phyloP scores from a whole-genome alignment of 1,284 basidiomycete species.

The Wolfiporia cocos region DNA sequence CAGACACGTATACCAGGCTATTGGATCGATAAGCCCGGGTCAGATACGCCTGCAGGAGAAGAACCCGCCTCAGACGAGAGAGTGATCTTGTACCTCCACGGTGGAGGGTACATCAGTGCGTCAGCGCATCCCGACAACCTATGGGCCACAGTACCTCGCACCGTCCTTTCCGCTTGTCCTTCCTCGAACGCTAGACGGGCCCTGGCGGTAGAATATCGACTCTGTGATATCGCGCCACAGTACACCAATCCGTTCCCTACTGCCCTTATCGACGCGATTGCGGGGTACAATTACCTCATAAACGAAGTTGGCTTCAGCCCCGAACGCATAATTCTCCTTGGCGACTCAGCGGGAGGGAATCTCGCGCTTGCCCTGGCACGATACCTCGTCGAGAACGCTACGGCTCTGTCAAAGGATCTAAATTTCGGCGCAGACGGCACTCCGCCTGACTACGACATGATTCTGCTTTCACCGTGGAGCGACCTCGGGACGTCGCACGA shows the following conservation, averaged over 20 bases:
- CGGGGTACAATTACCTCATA: constrained; percentile 38
- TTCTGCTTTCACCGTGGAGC: not conserved
- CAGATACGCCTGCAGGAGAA: not conserved
- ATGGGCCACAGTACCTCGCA: not conserved
- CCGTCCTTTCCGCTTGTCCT: too few species aligned
- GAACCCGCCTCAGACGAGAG: not conserved
- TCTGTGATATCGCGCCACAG: not conserved
- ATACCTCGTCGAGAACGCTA: constrained; percentile 24
- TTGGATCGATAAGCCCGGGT: not conserved
- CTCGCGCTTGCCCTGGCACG: constrained; percentile 35
- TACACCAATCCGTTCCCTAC: constrained; percentile 30
- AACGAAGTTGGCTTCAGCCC: constrained; percentile 29
- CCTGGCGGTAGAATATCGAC: not conserved
- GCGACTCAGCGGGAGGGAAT: constrained; percentile 53
- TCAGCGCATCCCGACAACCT: not conserved
- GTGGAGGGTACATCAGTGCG: too few species aligned
- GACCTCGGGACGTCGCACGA: not conserved
- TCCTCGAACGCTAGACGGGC: too few species aligned
- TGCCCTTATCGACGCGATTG: constrained; percentile 39
- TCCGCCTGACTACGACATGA: constrained; percentile 47
- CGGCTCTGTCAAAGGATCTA: not conserved
- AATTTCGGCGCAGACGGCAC: constrained; percentile 36
- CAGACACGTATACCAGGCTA: not conserved
- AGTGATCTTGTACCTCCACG: not conserved
- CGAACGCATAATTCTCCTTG: constrained; percentile 39